Base-by-base conservation (phyloP, 169 alveolate species). In the Plasmodium yoelii region DNA sequence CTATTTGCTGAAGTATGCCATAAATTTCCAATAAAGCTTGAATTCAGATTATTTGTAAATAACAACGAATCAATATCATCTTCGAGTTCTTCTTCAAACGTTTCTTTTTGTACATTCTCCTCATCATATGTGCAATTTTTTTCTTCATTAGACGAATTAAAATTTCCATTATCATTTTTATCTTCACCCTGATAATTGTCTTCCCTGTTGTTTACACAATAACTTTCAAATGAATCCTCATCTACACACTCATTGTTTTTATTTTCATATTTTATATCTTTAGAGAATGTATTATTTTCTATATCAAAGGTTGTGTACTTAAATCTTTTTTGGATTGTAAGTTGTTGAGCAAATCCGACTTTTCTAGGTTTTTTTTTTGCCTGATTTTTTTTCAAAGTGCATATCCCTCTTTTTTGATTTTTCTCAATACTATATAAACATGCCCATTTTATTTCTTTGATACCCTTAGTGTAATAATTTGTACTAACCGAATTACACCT, bases 1-100 rank as follows among this genome's bases (percentile, higher is more conserved):
- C 90, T 82, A 67, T 82, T 82, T 39, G 90, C 90, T 18, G 90
- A 82, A n/a, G 84, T 56, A 28, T 82, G 90, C 90, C 90, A 82
- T 13, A 82, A 71, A 49, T 82, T 68, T 15, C 90, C 90, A 39
- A 82, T 67, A 53, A 82, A 47, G 51, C 90, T 82, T 28, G 90
- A 82, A 71, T 82, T 82, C 42, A 82, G 39, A 24, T 65, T 82
- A 19, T 82, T 82, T 18, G 90, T 82, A 26, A 55, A 82, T 22
- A 82, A 42, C 60, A 82, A 47, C n/a, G 90, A 19, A 26, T 82
- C 90, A 0, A 82, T 46, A 56, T 82, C 90, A 46, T 82, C 90
- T 13, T 82, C 90, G 8, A 82, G 13, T 12, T 67, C 90, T 80
- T 80, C 90, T 39, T 5, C 34, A 15, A 15, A 10, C 46, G 18